A percentile compares a stretch with the other conserved stretches of the same genome.
Conservation (phyloP, 768 basidiomycete genomes). For the Lyophyllum atratum region DNA sequence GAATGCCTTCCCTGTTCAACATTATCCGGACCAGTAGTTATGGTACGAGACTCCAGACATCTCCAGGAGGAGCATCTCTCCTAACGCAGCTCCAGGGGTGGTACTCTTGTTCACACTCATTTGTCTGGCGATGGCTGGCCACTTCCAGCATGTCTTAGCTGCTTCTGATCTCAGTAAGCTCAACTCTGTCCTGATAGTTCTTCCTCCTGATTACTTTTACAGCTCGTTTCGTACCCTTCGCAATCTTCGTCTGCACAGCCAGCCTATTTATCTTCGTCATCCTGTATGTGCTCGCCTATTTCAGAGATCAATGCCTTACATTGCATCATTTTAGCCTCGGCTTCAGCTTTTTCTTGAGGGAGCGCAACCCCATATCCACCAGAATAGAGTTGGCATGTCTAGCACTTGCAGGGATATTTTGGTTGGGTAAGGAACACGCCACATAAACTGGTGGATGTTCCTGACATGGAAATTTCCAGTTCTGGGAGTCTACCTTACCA, state of each 20-base stretch:
- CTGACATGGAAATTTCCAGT: constrained; percentile 41
- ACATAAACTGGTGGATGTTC: neutral
- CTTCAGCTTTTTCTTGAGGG: constrained; percentile 62
- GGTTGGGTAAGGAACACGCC: constrained; percentile 61
- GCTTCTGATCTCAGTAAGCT: constrained; percentile 78
- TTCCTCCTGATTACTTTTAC: constrained; percentile 4
- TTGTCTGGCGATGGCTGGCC: constrained; percentile 77
- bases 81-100: constrained; percentile 42
- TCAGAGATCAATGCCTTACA: neutral
- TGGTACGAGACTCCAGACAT: constrained; percentile 41
- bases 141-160: constrained; percentile 71
- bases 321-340: constrained; percentile 47
- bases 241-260: constrained; percentile 75
- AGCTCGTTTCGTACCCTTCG: constrained; percentile 89
- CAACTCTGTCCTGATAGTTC: constrained; percentile 8
- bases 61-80: neutral
- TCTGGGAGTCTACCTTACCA: constrained; percentile 70
- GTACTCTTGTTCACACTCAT: constrained; percentile 77
- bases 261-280: constrained; percentile 68
- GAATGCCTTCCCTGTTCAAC: constrained; percentile 76
- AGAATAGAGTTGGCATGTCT: constrained; percentile 73
- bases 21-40: constrained; percentile 68
- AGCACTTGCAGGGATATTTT: constrained; percentile 72
- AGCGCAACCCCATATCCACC: constrained; percentile 78
- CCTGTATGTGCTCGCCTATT: constrained; percentile 49